Evolutionary conservation across 78 protist species (phyloP), one percentile per base, ranked within the genome.

Genomic region (Trichosphaerium sp.): DNA sequence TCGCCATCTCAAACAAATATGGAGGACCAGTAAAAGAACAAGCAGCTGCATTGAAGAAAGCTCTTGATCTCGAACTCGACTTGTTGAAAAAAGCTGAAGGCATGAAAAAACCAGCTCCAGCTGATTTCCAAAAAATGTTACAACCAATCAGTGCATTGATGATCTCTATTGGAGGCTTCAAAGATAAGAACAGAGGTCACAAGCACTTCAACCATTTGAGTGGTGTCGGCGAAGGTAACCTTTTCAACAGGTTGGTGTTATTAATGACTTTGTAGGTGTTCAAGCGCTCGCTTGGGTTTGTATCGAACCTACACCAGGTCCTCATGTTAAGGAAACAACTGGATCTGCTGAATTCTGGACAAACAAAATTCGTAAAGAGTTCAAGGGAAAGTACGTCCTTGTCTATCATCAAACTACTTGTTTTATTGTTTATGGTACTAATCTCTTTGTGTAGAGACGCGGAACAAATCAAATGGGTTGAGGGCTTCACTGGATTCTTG

Each of bases 261-360:
- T n/a, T n/a, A n/a, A n/a, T n/a, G n/a, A n/a, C 39, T 64, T 61
- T 26, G 80, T 74, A 21, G 21, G 21, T 21, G 32, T 47, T 47
- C 21, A 21, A 47, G 51, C 32, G 51, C 21, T 21, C 51, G 32
- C 21, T 47, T n/a, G 32, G 21, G 21, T 47, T 47, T 47, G 21
- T 47, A n/a, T 47, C 40, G 80, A 70, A 42, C 87, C 87, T 62
- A 80, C 87, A n/a, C 87, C 87, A 64, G 87, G 60, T 34, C 87
- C 87, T 48, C 75, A 68, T 67, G 74, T 80, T 2, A 71, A 66
- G 4, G 87, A 80, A n/a, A 71, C 65, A 71, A 80, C 62, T 54
- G 72, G 62, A 11, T 58, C 75, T 31, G 32, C 74, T 28, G 87
- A 80, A 67, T 80, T 80, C 71, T 80, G 74, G 55, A 65, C 87